Percentiles rank a stretch among this genome's conserved stretches.
Evolutionary conservation across 192 early-diverging fungal genomes (phyloP).

Genomic region (Piromyces sp.): DNA sequence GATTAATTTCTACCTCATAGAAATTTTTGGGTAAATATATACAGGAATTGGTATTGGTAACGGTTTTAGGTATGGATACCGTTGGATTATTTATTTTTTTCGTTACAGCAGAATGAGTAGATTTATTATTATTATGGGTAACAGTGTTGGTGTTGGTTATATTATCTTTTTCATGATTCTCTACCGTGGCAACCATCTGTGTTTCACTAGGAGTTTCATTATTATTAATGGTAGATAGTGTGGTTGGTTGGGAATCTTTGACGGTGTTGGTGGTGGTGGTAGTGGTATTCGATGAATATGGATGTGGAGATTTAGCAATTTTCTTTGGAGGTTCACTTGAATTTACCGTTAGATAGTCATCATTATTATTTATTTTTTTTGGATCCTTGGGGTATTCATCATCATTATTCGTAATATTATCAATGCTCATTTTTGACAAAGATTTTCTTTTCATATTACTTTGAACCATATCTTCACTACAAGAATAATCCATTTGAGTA

Average conservation of each 20-base stretch:
- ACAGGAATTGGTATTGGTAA: background rate
- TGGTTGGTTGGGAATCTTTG: no score
- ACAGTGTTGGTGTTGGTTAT: no score
- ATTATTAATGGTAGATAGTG: no score
- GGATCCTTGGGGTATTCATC: background rate
- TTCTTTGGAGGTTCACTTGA: no score
- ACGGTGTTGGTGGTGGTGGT: no score
- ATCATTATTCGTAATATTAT: background rate
- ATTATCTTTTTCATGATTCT: no score
- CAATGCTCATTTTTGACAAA: background rate
- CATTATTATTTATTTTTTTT: background rate
- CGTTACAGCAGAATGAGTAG: background rate
- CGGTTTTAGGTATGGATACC: background rate
- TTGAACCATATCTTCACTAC: background rate
- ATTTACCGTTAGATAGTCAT: background rate
- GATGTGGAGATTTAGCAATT: background rate
- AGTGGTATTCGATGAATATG: background rate
- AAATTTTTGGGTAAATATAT: background rate
- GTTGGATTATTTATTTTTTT: background rate
- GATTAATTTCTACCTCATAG: background rate
- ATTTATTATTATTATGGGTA: background rate
- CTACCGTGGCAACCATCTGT: no score
- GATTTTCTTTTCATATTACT: background rate
- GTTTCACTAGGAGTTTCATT: no score
- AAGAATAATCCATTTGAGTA: background rate